These are phyloP conservation scores for Zopfochytrium polystomum DNA, from an alignment of 371 early-diverging fungal species.

Conservation along the genomic window DNA sequence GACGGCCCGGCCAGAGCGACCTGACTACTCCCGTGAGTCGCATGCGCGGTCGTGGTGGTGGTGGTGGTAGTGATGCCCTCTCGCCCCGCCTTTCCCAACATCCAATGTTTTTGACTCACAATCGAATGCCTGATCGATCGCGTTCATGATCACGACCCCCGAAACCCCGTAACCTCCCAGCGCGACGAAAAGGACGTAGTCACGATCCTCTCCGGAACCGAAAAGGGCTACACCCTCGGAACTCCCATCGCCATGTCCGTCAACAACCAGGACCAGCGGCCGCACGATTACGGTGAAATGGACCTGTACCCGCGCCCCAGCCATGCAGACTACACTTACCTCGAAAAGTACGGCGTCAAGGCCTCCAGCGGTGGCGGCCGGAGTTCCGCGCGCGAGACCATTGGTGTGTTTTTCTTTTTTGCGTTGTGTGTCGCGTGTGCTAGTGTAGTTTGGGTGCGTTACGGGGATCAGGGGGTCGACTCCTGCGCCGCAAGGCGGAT, in stretches of 20 bases:
- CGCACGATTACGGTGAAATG: conserved; percentile 92
- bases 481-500: not conserved
- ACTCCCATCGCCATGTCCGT: conserved; percentile 92
- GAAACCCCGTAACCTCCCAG: conserved; percentile 37
- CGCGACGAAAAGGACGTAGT: conserved; percentile 90
- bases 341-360: conserved; percentile 94
- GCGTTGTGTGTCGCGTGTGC: not conserved
- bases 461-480: not conserved
- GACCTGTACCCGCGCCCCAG: conserved; percentile 81
- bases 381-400: conserved; percentile 93
- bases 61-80: not conserved
- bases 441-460: not conserved
- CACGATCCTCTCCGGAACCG: conserved; percentile 88
- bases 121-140: not conserved
- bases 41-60: too few relatives aligned
- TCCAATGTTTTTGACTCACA: not conserved
- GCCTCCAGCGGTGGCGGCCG: conserved; percentile 94
- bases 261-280: conserved; percentile 92
- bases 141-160: not conserved
- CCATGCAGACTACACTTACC: conserved; percentile 95
- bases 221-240: conserved; percentile 89
- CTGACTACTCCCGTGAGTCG: conserved; percentile 88
- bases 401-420: conserved; percentile 63
- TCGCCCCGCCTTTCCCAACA: not conserved
- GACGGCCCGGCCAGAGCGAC: conserved; percentile 93